Conservation (phyloP, 2,329 filamentous ascomycete species). For the Cladosporium sp. region DNA sequence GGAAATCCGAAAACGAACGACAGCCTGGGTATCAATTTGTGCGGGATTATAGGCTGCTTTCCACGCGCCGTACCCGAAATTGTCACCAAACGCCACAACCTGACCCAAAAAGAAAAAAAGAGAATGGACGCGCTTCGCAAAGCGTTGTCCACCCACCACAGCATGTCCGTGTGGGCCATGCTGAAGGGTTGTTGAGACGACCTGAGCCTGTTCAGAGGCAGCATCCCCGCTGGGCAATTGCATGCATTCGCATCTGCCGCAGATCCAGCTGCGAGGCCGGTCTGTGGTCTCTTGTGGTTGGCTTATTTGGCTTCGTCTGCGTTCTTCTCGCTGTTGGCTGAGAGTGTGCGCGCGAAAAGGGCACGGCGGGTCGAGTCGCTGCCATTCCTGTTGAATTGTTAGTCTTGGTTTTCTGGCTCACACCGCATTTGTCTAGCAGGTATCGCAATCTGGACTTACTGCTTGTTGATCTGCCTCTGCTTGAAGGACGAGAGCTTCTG, state of each 20-base stretch:
- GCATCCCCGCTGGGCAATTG: neutral
- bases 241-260: neutral
- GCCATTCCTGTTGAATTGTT: neutral
- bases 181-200: neutral
- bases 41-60: slow-evolving; percentile 8
- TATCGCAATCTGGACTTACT: slow-evolving; percentile 27
- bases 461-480: slow-evolving; percentile 76
- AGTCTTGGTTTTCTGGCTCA: neutral
- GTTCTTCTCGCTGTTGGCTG: slow-evolving; percentile 11
- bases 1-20: slow-evolving; percentile 1
- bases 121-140: neutral
- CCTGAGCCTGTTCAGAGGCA: neutral
- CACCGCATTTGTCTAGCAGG: neutral
- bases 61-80: neutral
- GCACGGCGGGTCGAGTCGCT: slow-evolving; percentile 17
- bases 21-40: slow-evolving; percentile 18
- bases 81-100: slow-evolving; percentile 9
- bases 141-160: neutral
- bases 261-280: slow-evolving; percentile 7
- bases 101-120: neutral
- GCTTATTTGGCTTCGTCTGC: neutral
- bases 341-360: slow-evolving; percentile 17
- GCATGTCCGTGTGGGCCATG: neutral
- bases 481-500: slow-evolving; percentile 79
- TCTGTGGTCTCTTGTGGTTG: neutral